These are phyloP conservation scores for Danielozyma ontarioensis DNA, from an alignment of 805 yeast genomes.

Conservation along the genomic window DNA sequence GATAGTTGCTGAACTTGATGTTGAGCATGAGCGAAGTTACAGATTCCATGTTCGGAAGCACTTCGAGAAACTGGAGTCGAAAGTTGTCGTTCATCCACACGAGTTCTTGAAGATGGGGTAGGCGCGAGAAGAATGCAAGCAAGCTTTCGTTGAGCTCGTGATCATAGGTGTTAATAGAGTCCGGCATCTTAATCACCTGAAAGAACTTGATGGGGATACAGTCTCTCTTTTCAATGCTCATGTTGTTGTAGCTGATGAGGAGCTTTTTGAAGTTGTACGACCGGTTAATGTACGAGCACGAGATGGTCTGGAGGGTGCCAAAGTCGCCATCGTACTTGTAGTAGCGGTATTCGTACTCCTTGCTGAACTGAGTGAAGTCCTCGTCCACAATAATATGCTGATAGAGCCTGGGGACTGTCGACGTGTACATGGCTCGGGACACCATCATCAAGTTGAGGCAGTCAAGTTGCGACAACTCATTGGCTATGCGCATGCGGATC, in stretches of 20 bases:
- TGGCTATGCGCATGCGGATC: slow-evolving; percentile 25
- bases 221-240: background rate
- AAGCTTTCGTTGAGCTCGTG: slow-evolving; percentile 21
- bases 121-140: slow-evolving; percentile 16
- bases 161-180: slow-evolving; percentile 35
- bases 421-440: slow-evolving; percentile 21
- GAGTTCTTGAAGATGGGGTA: slow-evolving; percentile 22
- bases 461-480: slow-evolving; percentile 34
- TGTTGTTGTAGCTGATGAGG: slow-evolving; percentile 11
- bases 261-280: slow-evolving; percentile 36
- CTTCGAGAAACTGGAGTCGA: slow-evolving; percentile 20
- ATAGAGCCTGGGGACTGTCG: slow-evolving; percentile 31
- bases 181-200: slow-evolving; percentile 35
- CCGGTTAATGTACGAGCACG: slow-evolving; percentile 30
- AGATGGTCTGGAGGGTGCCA: slow-evolving; percentile 1
- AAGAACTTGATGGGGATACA: slow-evolving; percentile 16
- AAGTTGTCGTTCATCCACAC: slow-evolving; percentile 29
- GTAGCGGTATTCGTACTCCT: slow-evolving; percentile 15
- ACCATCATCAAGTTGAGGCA: slow-evolving; percentile 25
- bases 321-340: slow-evolving; percentile 4
- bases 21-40: slow-evolving; percentile 24
- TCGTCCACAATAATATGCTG: slow-evolving; percentile 36
- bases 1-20: slow-evolving; percentile 20
- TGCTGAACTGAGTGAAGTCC: slow-evolving; percentile 28
- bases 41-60: slow-evolving; percentile 22